A percentile compares a stretch with the other conserved stretches of the same genome.
These are phyloP conservation scores for Curvularia eragrostidis DNA, from an alignment of 2,329 filamentous ascomycete species.

Conservation along the genomic window DNA sequence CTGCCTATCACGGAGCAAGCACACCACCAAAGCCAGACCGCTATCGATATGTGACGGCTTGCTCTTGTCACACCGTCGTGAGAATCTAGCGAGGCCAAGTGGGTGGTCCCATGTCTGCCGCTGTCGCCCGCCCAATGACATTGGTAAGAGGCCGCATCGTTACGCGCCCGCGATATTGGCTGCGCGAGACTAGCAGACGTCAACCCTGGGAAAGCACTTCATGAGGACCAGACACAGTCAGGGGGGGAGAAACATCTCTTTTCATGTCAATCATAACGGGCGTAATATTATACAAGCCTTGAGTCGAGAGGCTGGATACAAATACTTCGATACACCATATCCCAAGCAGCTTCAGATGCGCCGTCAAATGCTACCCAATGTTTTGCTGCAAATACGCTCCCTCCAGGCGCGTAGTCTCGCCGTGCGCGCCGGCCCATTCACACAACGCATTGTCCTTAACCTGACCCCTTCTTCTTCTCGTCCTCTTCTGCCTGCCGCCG, in stretches of 20 bases:
- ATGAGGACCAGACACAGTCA: not conserved
- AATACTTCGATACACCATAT: conserved; percentile 31
- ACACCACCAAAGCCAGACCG: conserved; percentile 25
- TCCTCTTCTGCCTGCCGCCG: conserved; percentile 47
- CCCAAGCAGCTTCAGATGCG: conserved; percentile 19
- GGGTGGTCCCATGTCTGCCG: conserved; percentile 40
- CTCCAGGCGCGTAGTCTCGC: conserved; percentile 12
- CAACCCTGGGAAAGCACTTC: not conserved
- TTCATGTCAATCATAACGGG: conserved; percentile 6
- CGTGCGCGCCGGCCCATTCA: conserved; percentile 20
- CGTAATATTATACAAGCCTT: conserved; percentile 38
- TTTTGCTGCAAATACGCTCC: conserved; percentile 21
- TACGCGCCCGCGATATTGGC: conserved; percentile 38
- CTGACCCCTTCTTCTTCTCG: conserved; percentile 44
- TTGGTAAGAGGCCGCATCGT: conserved; percentile 19
- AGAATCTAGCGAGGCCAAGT: conserved; percentile 18
- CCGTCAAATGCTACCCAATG: conserved; percentile 43
- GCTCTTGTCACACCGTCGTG: conserved; percentile 35
- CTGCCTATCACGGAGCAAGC: conserved; percentile 17
- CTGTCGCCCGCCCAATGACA: conserved; percentile 29
- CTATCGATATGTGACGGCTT: conserved; percentile 15
- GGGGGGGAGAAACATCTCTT: not conserved
- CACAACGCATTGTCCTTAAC: conserved; percentile 33
- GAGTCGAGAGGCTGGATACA: conserved; percentile 45
- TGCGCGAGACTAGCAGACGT: conserved; percentile 7